Percentiles rank a stretch among this genome's conserved stretches.
Evolutionary conservation across 768 basidiomycete species (phyloP).

Genomic region (Rhodotorula graminis): DNA sequence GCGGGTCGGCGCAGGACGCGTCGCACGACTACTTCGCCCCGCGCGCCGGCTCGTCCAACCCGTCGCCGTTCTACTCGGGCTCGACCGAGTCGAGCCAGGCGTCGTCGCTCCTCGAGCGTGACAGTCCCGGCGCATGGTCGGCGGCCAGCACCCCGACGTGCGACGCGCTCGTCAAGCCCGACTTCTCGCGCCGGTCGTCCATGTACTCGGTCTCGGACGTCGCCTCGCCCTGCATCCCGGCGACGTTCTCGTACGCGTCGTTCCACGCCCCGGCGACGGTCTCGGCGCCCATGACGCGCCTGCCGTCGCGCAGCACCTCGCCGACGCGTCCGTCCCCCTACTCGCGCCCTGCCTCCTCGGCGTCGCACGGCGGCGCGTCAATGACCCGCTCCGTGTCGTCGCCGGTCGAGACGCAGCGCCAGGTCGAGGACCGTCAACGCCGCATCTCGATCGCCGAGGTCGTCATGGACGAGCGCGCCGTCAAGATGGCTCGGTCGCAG

Average conservation of each 20-base stretch:
- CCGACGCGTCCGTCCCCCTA: constrained; percentile 20
- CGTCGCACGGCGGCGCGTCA: constrained; percentile 1
- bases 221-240: constrained; percentile 11
- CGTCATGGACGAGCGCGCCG: constrained; percentile 27
- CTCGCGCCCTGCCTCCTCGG: not conserved
- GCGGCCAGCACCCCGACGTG: constrained; percentile 25
- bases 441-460: constrained; percentile 14
- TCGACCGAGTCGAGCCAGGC: constrained; percentile 10
- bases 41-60: constrained; percentile 11
- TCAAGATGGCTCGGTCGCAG: constrained; percentile 14
- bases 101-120: not conserved
- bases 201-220: constrained; percentile 6
- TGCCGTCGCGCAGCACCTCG: constrained; percentile 13
- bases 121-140: constrained; percentile 1
- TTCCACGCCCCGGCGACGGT: not conserved
- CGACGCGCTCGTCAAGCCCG: not conserved
- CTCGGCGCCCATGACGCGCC: not conserved
- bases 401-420: constrained; percentile 34
- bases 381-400: constrained; percentile 33
- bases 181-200: constrained; percentile 19
- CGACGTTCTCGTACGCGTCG: constrained; percentile 23
- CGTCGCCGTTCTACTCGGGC: constrained; percentile 19
- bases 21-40: constrained; percentile 25
- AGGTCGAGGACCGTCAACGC: constrained; percentile 23
- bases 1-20: constrained; percentile 8